Conservation (phyloP, 1,139 yeast genomes). For the Pneumocystis wakefieldiae region DNA sequence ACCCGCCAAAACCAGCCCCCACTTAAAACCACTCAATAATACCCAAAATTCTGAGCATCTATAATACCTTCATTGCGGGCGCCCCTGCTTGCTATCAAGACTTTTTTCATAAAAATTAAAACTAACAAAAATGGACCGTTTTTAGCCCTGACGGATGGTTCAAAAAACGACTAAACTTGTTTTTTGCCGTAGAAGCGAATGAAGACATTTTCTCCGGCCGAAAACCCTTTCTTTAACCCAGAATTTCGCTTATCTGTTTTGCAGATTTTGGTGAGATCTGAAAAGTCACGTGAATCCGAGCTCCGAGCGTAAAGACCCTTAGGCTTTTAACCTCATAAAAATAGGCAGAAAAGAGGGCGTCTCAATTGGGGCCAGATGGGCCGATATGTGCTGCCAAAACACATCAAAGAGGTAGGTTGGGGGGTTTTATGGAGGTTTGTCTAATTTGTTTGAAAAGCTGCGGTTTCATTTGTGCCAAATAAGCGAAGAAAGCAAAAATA, state of each 20-base stretch:
- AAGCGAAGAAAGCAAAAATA: conserved; percentile 51
- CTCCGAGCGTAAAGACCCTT: neutral
- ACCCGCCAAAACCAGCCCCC: conserved; percentile 8
- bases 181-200: conserved; percentile 2
- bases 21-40: neutral
- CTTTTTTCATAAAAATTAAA: neutral
- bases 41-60: neutral
- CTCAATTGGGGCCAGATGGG: conserved; percentile 29
- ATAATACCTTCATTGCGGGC: neutral
- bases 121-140: conserved; percentile 87
- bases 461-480: conserved; percentile 69
- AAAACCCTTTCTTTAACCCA: neutral
- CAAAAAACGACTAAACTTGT: conserved; percentile 47
- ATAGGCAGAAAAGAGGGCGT: neutral
- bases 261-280: no score
- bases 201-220: neutral
- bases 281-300: no score
- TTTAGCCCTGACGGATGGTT: conserved; percentile 86
- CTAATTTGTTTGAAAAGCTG: conserved; percentile 32
- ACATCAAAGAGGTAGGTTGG: conserved; percentile 30
- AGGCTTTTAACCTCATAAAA: neutral
- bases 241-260: no score
- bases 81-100: conserved; percentile 1
- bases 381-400: conserved; percentile 45
- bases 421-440: neutral